phyloP scores from a whole-genome alignment of 2,329 filamentous ascomycete species.

The Aspergillus novoparasiticus region DNA sequence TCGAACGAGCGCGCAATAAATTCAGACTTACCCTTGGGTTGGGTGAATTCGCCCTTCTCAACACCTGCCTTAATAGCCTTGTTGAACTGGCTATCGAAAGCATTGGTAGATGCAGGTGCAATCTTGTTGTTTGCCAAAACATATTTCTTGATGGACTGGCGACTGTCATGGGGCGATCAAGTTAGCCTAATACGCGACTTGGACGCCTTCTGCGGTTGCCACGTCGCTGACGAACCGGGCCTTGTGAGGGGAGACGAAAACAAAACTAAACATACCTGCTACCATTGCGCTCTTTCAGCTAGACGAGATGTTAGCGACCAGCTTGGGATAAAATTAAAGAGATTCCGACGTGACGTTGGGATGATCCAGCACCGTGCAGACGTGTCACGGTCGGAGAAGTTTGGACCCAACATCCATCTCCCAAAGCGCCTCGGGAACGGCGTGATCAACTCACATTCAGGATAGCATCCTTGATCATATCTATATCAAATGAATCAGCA shows the following conservation, averaged over 20 bases:
- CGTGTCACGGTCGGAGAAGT: constrained; percentile 41
- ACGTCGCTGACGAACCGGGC: constrained; percentile 20
- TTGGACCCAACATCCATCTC: constrained; percentile 38
- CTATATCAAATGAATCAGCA: constrained; percentile 58
- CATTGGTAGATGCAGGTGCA: constrained; percentile 54
- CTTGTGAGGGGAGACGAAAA: constrained; percentile 16
- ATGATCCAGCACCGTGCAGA: constrained; percentile 25
- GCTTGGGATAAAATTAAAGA: constrained; percentile 25
- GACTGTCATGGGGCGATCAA: constrained; percentile 49
- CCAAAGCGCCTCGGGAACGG: constrained; percentile 50
- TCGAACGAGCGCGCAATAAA: constrained; percentile 8
- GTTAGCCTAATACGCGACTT: constrained; percentile 34
- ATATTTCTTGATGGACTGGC: constrained; percentile 75
- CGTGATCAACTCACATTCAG: constrained; percentile 65
- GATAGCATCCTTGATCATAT: constrained; percentile 75
- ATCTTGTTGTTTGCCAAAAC: constrained; percentile 72
- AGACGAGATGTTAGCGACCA: constrained; percentile 52
- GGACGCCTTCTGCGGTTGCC: constrained; percentile 18
- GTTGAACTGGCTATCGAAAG: constrained; percentile 79
- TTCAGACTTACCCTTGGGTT: constrained; percentile 77
- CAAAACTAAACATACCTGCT: constrained; percentile 60
- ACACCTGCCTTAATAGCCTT: constrained; percentile 79
- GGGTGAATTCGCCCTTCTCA: constrained; percentile 82
- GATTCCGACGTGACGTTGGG: constrained; percentile 27
- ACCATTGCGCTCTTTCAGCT: constrained; percentile 73